Evolutionary conservation across 441 rosid species (phyloP), one percentile per base, ranked within the genome.

Genomic region (Rhodomyrtus psidioides): DNA sequence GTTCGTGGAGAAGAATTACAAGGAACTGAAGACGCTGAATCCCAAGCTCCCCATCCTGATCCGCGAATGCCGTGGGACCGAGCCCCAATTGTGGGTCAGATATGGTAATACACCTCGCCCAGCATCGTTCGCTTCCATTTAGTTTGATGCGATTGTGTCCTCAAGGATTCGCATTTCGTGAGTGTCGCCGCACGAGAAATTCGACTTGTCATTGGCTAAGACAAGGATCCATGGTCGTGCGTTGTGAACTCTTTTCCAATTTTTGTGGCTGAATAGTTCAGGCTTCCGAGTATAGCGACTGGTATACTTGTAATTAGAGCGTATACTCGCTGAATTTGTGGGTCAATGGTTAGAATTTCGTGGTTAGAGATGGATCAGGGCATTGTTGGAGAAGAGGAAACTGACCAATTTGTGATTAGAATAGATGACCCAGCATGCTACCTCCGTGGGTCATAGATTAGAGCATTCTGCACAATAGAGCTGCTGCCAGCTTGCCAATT

Each of bases 51-150:
- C 99, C 8, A 91, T 97, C 86, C 88, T 97, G 89, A 93, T 97
- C 88, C 98, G 98, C 26, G 99, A 97, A 89, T 91, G 95, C 91
- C 89, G 89, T 17, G 95, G 96, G 75, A 89, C 93, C 85, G 92
- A 93, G 86, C 99, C 99, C 83, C 96, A 96, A 91, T 86, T 97
- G 75, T 97, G 99, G 99, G 99, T 97, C 51, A 91, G 98, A 97
- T 97, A 93, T 82, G 97, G 98, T 96, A 93, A 65, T 56, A 9
- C 4, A 42, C 55, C 28, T 49, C 34, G 12, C 53, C 46, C 21
- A 56, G 24, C 39, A 54, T 9, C 19, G 6, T 76, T 24, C 19
- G 39, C 26, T 34, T 19, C 12, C 15, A 0, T 42, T 81, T 12
- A 9, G 55, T 1, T 30, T 65, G 10, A 65, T 0, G 26, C 39